A percentile compares a stretch with the other conserved stretches of the same genome.
phyloP scores from a whole-genome alignment of 805 yeast species.

The Yarrowia phangngaensis region DNA sequence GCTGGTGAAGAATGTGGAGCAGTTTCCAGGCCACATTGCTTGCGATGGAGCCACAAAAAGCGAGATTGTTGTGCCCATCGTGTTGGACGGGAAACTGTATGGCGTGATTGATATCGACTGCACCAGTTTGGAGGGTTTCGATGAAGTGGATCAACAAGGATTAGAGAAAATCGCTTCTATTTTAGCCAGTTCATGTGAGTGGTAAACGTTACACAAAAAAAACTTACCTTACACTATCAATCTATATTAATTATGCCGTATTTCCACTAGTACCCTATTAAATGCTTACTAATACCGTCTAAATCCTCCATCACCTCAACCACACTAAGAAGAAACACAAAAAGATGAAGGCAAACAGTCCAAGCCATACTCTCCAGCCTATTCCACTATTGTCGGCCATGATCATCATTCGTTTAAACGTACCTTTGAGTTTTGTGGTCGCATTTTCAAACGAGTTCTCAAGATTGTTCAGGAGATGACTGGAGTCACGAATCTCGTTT shows the following conservation, averaged over 20 bases:
- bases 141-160: slow-evolving; percentile 52
- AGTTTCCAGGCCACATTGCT: slow-evolving; percentile 90
- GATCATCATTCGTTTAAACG: slow-evolving; percentile 54
- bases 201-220: slow-evolving; percentile 39
- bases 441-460: slow-evolving; percentile 49
- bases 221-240: not conserved
- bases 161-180: slow-evolving; percentile 57
- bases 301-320: slow-evolving; percentile 31
- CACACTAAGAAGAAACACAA: slow-evolving; percentile 44
- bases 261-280: not conserved
- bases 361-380: slow-evolving; percentile 61
- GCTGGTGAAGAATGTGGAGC: slow-evolving; percentile 69
- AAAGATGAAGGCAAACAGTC: slow-evolving; percentile 46
- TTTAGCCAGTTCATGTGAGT: slow-evolving; percentile 54
- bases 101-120: slow-evolving; percentile 92
- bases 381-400: slow-evolving; percentile 64
- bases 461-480: slow-evolving; percentile 45
- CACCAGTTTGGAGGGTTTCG: slow-evolving; percentile 60
- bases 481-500: slow-evolving; percentile 56
- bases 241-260: slow-evolving; percentile 16
- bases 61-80: slow-evolving; percentile 87
- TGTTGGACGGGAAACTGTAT: slow-evolving; percentile 45
- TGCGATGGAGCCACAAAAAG: slow-evolving; percentile 94
- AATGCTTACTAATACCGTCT: too few species aligned
- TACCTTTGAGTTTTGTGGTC: slow-evolving; percentile 48